These are phyloP conservation scores for Colletotrichum sp. DNA, from an alignment of 2,329 filamentous ascomycete genomes.

Conservation along the genomic window DNA sequence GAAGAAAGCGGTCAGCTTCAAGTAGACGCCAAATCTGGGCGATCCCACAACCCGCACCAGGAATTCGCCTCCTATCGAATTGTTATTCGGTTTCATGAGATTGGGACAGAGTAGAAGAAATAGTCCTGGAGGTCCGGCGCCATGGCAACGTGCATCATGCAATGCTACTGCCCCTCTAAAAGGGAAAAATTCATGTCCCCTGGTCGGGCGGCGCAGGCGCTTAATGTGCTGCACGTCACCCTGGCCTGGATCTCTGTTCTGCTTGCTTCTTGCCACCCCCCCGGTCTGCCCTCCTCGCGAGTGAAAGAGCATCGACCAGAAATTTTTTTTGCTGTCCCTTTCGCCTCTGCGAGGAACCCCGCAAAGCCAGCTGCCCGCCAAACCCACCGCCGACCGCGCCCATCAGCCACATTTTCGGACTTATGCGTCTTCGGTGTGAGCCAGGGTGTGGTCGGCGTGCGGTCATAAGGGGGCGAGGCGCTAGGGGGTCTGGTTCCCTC, in stretches of 20 bases:
- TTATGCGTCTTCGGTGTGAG: constrained; percentile 6
- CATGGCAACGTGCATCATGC: constrained; percentile 15
- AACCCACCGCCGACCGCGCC: background rate
- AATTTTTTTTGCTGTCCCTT: background rate
- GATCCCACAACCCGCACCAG: background rate
- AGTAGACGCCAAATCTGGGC: background rate
- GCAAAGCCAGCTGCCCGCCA: background rate
- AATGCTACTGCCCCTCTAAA: constrained; percentile 5
- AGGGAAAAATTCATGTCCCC: background rate
- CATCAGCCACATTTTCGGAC: constrained; percentile 10
- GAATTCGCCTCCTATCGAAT: background rate
- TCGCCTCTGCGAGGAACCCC: background rate
- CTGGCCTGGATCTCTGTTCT: background rate
- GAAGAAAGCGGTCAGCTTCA: background rate
- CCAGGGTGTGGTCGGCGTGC: background rate
- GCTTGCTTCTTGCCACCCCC: constrained; percentile 4
- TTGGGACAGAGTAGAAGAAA: background rate
- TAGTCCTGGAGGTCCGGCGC: background rate
- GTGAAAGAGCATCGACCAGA: background rate
- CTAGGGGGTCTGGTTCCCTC: background rate
- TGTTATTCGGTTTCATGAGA: background rate
- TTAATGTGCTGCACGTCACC: constrained; percentile 19
- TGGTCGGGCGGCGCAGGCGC: constrained; percentile 10
- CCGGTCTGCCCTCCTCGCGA: background rate
- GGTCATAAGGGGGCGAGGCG: background rate